phyloP scores from a whole-genome alignment of 2,329 filamentous ascomycete genomes.

The Aspergillus luchuensis region DNA sequence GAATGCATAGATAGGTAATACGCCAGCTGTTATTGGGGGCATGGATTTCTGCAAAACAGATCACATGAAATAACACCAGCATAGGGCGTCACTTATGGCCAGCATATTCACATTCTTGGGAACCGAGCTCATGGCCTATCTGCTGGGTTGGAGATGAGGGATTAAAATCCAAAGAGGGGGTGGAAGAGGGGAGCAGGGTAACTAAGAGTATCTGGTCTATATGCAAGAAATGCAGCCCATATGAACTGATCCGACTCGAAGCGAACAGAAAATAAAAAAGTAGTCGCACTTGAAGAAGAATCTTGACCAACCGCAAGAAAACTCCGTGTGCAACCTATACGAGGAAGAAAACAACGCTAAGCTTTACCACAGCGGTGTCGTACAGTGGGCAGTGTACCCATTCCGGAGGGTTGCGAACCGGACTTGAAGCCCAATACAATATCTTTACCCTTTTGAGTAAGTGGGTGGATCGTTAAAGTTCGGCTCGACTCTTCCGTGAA shows the following conservation, averaged over 20 bases:
- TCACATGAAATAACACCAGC: neutral
- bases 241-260: neutral
- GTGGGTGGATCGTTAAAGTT: neutral
- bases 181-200: neutral
- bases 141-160: neutral
- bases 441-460: neutral
- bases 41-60: neutral
- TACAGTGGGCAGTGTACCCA: neutral
- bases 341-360: neutral
- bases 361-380: neutral
- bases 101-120: neutral
- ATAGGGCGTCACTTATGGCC: neutral
- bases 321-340: neutral
- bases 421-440: neutral
- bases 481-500: neutral
- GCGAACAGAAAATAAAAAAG: neutral
- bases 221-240: neutral
- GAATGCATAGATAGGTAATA: neutral
- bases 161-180: neutral
- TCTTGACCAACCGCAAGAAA: neutral
- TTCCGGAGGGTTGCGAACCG: neutral
- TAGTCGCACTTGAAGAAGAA: neutral
- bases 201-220: neutral
- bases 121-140: no score
- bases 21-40: neutral